phyloP scores from a whole-genome alignment of 805 yeast species.

The Tetrapisispora pingtungensis region DNA sequence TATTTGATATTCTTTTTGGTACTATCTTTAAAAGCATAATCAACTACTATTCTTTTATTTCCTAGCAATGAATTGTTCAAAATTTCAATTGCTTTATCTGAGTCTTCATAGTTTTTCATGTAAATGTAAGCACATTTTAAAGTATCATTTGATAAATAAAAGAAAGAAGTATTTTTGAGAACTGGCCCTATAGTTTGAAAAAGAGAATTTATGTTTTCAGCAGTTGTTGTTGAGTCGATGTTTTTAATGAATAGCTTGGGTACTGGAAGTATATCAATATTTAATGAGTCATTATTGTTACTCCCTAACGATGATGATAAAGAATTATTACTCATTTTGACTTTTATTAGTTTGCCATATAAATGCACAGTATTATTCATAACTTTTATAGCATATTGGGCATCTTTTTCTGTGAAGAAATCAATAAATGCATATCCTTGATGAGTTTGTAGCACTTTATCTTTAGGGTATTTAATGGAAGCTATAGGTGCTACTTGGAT shows the following conservation, averaged over 20 bases:
- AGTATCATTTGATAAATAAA: constrained; percentile 33
- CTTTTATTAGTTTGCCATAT: constrained; percentile 49
- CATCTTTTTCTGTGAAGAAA: constrained; percentile 48
- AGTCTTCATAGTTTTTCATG: constrained; percentile 51
- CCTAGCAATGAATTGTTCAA: constrained; percentile 62
- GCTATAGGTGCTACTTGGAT: constrained; percentile 75
- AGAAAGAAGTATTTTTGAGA: constrained; percentile 38
- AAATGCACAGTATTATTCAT: constrained; percentile 45
- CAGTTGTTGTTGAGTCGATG: constrained; percentile 58
- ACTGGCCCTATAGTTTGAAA: constrained; percentile 60
- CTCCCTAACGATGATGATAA: constrained; percentile 1
- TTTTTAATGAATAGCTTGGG: constrained; percentile 64
- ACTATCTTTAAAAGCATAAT: constrained; percentile 61
- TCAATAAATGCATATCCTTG: constrained; percentile 89
- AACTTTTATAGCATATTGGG: constrained; percentile 55
- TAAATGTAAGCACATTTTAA: constrained; percentile 57
- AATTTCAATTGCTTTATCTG: constrained; percentile 61
- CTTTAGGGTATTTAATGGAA: constrained; percentile 67
- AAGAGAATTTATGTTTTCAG: constrained; percentile 38
- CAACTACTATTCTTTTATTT: constrained; percentile 51
- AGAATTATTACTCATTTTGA: constrained; percentile 35
- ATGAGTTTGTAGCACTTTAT: constrained; percentile 55
- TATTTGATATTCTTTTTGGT: constrained; percentile 44
- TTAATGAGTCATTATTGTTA: constrained; percentile 11
- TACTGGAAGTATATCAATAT: constrained; percentile 32